These are phyloP conservation scores for Botrytis fragariae DNA, from an alignment of 2,329 filamentous ascomycete genomes.

Conservation along the genomic window DNA sequence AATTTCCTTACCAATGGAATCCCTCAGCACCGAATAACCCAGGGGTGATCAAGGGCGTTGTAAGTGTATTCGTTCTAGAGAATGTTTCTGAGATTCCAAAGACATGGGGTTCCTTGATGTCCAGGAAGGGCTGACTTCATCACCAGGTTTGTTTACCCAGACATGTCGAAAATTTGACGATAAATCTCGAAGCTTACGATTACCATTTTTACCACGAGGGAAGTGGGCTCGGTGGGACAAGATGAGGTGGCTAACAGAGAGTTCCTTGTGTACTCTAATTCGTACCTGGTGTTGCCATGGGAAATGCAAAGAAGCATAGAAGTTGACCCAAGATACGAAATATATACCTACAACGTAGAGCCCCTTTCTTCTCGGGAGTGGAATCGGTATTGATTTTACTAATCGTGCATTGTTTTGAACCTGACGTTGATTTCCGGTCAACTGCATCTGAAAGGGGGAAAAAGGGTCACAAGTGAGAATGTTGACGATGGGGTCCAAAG, in stretches of 20 bases:
- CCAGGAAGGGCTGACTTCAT: conserved; percentile 7
- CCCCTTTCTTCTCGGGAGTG: not conserved
- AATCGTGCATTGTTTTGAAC: not conserved
- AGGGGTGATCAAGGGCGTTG: not conserved
- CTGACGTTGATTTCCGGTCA: not conserved
- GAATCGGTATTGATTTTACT: not conserved
- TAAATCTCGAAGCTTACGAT: not conserved
- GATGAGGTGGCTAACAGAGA: not conserved
- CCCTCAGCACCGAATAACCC: not conserved
- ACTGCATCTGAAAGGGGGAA: not conserved
- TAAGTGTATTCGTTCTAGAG: not conserved
- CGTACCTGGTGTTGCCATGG: not conserved
- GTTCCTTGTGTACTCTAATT: not conserved
- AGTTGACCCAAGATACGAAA: not conserved
- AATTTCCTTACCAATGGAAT: not conserved
- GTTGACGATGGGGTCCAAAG: not conserved
- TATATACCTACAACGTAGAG: not conserved
- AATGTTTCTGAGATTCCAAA: not conserved
- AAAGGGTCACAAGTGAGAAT: not conserved
- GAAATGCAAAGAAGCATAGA: not conserved
- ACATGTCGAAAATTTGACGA: not conserved
- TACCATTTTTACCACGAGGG: not conserved
- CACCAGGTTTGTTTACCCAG: conserved; percentile 4
- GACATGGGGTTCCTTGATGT: conserved; percentile 2
- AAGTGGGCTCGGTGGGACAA: not conserved